Evolutionary conservation across 1,284 basidiomycete genomes (phyloP), one percentile per base, ranked within the genome.

Genomic region (Ustilago lituana): DNA sequence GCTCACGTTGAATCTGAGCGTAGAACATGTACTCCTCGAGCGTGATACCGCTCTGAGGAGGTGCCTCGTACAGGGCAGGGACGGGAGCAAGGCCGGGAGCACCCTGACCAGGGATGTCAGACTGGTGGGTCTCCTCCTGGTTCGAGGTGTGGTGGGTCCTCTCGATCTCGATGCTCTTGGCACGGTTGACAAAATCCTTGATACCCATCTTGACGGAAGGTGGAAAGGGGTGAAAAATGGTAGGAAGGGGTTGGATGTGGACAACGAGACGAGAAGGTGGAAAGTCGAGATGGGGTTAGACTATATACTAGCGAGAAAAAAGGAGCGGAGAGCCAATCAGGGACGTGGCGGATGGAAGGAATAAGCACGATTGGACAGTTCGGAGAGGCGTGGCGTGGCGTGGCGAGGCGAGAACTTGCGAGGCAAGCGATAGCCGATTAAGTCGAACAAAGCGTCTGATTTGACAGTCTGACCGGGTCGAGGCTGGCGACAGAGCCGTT

Each of bases 21-120:
- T 63, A 70, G 46, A 64, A 64, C 55, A 64, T 59, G 61, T 70
- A 70, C 57, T 70, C 67, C 40, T 70, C 67, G 17, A 70, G 53
- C 15, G 53, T 43, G 29, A 63, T 31, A 8, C 33, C 53, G 29
- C 27, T 29, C 44, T 32, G 39, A 37, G 45, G 24, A 8, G 58
- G 51, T 0, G 40, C 59, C 31, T 68, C 59, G 47, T 68, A 68
- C 17, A 58, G 37, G 14, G 65, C 65, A 20, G 65, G 65, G 2
- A 68, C 59, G 19, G 65, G 65, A 8, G 45, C 32, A 8, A 59
- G 46, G 38, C 65, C 65, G 14, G 65, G 54, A 12, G 22, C 59
- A 23, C 65, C 65, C 46, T 68, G 65, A 17, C 65, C 65, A 20
- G 65, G 59, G 15, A 68, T 31, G n/a, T 57, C 50, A 23, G 47